Percentiles rank a stretch among this genome's conserved stretches.
These are phyloP conservation scores for Fraxinus ornus DNA, from an alignment of 305 asterid genomes.

Conservation along the genomic window DNA sequence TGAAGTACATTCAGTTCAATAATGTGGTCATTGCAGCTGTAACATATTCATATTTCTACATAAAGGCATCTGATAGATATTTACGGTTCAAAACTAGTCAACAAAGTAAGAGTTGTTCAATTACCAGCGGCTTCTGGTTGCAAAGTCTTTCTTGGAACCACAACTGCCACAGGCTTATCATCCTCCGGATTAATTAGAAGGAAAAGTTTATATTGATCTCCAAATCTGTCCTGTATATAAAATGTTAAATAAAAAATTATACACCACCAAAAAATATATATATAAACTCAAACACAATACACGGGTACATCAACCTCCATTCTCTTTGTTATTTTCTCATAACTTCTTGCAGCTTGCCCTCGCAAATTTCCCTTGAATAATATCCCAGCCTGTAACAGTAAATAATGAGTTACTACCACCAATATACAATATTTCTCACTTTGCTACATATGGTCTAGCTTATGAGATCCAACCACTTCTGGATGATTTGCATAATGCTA, in stretches of 20 bases:
- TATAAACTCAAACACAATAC: slow-evolving; percentile 21
- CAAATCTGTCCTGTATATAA: slow-evolving; percentile 77
- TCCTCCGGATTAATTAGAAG: slow-evolving; percentile 92
- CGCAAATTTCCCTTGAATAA: slow-evolving; percentile 92
- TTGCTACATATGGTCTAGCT: background rate
- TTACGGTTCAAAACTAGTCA: slow-evolving; percentile 14
- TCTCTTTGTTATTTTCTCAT: slow-evolving; percentile 75
- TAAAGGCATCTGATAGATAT: background rate
- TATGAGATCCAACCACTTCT: background rate
- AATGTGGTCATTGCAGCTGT: slow-evolving; percentile 8
- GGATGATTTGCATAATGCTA: background rate
- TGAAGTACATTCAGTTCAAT: slow-evolving; percentile 18
- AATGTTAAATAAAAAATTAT: slow-evolving; percentile 17
- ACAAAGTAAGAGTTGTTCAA: slow-evolving; percentile 17
- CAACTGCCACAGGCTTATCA: slow-evolving; percentile 97
- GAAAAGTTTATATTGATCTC: slow-evolving; percentile 76
- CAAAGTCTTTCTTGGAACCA: slow-evolving; percentile 81
- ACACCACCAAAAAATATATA: background rate
- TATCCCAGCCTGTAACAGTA: slow-evolving; percentile 75
- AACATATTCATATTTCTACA: background rate
- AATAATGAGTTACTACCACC: slow-evolving; percentile 9
- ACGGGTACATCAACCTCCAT: slow-evolving; percentile 62
- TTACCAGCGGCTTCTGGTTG: slow-evolving; percentile 85
- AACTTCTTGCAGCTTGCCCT: slow-evolving; percentile 80
- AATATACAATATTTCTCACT: slow-evolving; percentile 8